Percentiles rank a stretch among this genome's conserved stretches.
Conservation (phyloP, 352 stramenopile genomes). For the Thraustotheca clavata region DNA sequence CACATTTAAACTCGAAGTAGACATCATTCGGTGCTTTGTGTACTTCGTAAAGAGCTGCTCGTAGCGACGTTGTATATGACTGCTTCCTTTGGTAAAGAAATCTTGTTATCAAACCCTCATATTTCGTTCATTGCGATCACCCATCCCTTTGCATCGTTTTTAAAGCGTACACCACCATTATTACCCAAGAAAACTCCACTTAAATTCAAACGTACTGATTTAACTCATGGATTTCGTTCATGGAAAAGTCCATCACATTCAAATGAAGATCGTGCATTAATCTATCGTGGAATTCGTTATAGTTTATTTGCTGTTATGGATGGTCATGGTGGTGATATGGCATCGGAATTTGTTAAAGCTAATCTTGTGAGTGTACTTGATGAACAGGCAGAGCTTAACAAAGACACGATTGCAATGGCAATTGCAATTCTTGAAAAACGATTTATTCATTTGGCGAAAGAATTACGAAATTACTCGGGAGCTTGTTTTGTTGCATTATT, state of each 20-base stretch:
- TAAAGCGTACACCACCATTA: background rate
- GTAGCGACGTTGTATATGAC: slow-evolving; percentile 5
- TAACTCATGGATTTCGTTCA: background rate
- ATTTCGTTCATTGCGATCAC: background rate
- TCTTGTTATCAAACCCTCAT: background rate
- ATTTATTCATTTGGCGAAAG: slow-evolving; percentile 34
- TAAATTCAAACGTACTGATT: background rate
- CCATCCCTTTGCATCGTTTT: background rate
- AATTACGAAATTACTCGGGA: slow-evolving; percentile 46
- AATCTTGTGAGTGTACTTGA: slow-evolving; percentile 40
- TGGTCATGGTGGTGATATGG: slow-evolving; percentile 52
- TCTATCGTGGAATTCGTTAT: slow-evolving; percentile 44
- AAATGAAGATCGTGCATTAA: slow-evolving; percentile 58
- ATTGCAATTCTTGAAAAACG: slow-evolving; percentile 40
- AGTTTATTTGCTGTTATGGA: slow-evolving; percentile 65
- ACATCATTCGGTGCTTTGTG: too few species aligned
- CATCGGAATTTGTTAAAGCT: slow-evolving; percentile 46
- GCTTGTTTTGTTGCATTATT: slow-evolving; percentile 53
- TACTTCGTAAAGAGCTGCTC: too few species aligned
- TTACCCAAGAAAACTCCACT: background rate
- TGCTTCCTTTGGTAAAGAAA: background rate
- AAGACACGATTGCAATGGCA: slow-evolving; percentile 1
- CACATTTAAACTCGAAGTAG: too few species aligned
- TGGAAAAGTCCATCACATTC: slow-evolving; percentile 28
- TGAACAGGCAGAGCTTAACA: slow-evolving; percentile 18